phyloP scores from a whole-genome alignment of 169 alveolate species.

The Fabrea salina region DNA sequence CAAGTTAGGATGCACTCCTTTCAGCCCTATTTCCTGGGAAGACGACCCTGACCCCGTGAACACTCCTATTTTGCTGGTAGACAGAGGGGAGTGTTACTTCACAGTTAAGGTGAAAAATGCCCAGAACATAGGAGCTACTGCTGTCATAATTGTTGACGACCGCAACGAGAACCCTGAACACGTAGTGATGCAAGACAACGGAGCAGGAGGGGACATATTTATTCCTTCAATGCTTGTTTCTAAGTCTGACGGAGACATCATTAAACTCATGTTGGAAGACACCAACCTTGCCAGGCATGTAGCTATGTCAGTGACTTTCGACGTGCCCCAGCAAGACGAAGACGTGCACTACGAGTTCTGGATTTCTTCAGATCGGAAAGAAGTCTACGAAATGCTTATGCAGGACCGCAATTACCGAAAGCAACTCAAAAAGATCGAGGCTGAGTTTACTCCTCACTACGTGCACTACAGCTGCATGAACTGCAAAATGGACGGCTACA shows the following conservation, averaged over 20 bases:
- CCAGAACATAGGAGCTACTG: constrained; percentile 68
- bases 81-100: constrained; percentile 70
- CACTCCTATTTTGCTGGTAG: constrained; percentile 55
- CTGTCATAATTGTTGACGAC: constrained; percentile 58
- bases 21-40: background rate
- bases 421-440: background rate
- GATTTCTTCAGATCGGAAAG: background rate
- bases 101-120: constrained; percentile 68
- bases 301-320: constrained; percentile 32
- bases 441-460: background rate
- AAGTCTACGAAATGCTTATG: background rate
- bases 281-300: background rate
- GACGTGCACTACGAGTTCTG: constrained; percentile 11
- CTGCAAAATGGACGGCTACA: background rate
- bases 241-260: constrained; percentile 45
- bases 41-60: background rate
- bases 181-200: constrained; percentile 74
- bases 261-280: background rate
- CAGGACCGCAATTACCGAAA: background rate
- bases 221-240: constrained; percentile 69
- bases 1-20: background rate
- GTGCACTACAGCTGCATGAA: background rate
- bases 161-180: constrained; percentile 37
- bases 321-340: constrained; percentile 25
- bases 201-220: constrained; percentile 71